phyloP scores from a whole-genome alignment of 176 grass and related monocot species.

The Alopecurus myosuroides region DNA sequence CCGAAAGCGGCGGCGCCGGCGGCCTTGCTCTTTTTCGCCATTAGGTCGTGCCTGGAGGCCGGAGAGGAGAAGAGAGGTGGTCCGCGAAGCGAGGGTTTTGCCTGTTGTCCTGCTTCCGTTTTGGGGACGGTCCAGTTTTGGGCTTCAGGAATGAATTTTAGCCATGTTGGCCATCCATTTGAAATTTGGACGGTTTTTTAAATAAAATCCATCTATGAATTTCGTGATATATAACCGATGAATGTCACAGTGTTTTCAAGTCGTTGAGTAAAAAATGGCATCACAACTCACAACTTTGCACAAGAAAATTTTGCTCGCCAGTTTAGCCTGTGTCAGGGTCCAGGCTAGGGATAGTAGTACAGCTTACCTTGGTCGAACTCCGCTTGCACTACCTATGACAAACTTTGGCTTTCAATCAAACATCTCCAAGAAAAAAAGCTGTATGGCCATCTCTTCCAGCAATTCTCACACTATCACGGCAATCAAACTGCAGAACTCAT shows the following conservation, averaged over 20 bases:
- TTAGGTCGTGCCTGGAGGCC: constrained; percentile 14
- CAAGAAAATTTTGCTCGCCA: not conserved
- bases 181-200: not conserved
- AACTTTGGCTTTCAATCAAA: not conserved
- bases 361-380: not conserved
- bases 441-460: not conserved
- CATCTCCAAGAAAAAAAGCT: not conserved
- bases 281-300: not conserved
- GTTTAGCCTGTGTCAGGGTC: not conserved
- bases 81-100: constrained; percentile 12
- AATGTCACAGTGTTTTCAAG: not conserved
- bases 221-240: too few relatives aligned
- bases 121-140: not conserved
- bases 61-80: not conserved
- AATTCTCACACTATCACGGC: not conserved
- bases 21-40: constrained; percentile 46
- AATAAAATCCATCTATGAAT: not conserved
- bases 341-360: too few relatives aligned
- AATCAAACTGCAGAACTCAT: not conserved
- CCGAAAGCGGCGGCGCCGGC: not conserved
- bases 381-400: not conserved
- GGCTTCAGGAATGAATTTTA: not conserved
- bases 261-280: not conserved
- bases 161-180: not conserved
- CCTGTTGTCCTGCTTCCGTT: not conserved